phyloP scores from a whole-genome alignment of 1,284 basidiomycete genomes.

The Sanguinoderma infundibulare region DNA sequence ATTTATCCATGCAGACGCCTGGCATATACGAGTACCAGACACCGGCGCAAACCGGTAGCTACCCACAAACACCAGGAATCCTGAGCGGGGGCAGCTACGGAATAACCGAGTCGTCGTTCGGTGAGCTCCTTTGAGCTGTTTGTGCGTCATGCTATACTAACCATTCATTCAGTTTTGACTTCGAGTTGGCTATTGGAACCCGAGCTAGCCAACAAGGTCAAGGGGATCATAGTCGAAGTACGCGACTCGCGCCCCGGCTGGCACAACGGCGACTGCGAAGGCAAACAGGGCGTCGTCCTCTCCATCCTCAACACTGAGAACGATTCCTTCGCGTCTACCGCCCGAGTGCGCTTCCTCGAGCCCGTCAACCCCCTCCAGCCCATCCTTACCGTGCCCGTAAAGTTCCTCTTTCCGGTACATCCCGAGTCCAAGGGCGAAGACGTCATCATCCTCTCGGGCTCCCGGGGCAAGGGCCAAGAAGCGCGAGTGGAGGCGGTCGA shows the following conservation, averaged over 20 bases:
- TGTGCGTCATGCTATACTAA: not conserved
- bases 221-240: slow-evolving; percentile 55
- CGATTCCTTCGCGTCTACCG: slow-evolving; percentile 36
- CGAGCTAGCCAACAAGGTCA: slow-evolving; percentile 40
- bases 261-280: slow-evolving; percentile 60
- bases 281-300: slow-evolving; percentile 47
- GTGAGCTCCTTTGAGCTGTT: slow-evolving; percentile 12
- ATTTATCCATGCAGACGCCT: slow-evolving; percentile 48
- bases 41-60: slow-evolving; percentile 44
- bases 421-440: slow-evolving; percentile 30
- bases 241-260: slow-evolving; percentile 51
- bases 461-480: too few species aligned
- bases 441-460: slow-evolving; percentile 35
- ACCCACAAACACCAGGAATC: slow-evolving; percentile 46
- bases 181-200: slow-evolving; percentile 53
- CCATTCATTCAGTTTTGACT: slow-evolving; percentile 29
- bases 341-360: slow-evolving; percentile 35
- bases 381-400: slow-evolving; percentile 33
- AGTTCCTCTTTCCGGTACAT: slow-evolving; percentile 35
- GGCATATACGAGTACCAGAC: slow-evolving; percentile 40
- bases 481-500: too few species aligned
- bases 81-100: slow-evolving; percentile 45
- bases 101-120: slow-evolving; percentile 10
- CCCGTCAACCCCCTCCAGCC: slow-evolving; percentile 27
- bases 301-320: slow-evolving; percentile 40